Evolutionary conservation across 176 grass and related monocot genomes (phyloP).

Genomic region (Tillandsia leiboldiana): DNA sequence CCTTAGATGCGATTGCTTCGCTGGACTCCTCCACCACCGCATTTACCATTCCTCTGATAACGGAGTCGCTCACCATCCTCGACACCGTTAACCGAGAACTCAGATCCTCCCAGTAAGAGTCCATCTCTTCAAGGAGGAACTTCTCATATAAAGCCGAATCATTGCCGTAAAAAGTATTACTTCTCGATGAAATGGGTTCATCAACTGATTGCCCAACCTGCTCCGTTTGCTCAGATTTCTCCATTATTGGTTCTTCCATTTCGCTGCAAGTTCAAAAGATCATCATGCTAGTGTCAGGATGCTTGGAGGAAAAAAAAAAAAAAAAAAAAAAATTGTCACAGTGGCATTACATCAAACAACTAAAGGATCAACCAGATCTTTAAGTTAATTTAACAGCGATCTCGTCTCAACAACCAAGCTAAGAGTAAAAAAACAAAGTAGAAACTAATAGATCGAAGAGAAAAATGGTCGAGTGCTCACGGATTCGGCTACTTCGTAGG

Average conservation of each 20-base stretch:
- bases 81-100: conserved; percentile 25
- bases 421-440: too few species aligned
- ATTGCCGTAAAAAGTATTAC: conserved; percentile 7
- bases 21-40: conserved; percentile 29
- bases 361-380: too few species aligned
- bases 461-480: too few species aligned
- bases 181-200: background rate
- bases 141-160: conserved; percentile 16
- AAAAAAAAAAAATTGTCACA: too few species aligned
- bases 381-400: too few species aligned
- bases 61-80: conserved; percentile 28
- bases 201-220: background rate
- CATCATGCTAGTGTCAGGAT: too few species aligned
- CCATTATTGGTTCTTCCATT: conserved; percentile 1
- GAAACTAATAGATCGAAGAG: too few species aligned
- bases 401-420: too few species aligned
- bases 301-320: too few species aligned
- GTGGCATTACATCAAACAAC: too few species aligned
- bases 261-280: background rate
- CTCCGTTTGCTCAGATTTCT: background rate
- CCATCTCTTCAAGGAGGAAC: conserved; percentile 24
- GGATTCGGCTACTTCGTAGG: too few species aligned
- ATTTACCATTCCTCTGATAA: conserved; percentile 36
- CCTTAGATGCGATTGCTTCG: conserved; percentile 29
- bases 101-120: conserved; percentile 33